Evolutionary conservation across 176 grass and related monocot genomes (phyloP), one percentile per base, ranked within the genome.

Genomic region (Musa beccarii): DNA sequence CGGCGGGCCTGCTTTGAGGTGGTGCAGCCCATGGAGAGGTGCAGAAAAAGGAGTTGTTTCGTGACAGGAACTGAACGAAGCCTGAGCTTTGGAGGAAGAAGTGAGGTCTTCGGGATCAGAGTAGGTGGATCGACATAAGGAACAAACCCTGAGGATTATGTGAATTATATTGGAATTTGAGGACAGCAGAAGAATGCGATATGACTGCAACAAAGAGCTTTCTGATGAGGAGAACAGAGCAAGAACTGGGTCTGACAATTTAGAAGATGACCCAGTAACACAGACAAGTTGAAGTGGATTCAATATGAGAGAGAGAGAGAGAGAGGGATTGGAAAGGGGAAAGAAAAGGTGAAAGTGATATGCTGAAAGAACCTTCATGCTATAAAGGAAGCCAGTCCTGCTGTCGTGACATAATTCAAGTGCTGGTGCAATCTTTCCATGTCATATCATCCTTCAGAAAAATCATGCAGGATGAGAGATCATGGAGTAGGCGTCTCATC

Each of bases 1-100:
- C 79, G 82, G 68, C 87, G 88, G 43, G 88, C 86, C 75, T 91
- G 88, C 78, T 90, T 89, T 0, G 95, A 99, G 70, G 76, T 91
- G 76, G 90, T 80, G 86, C 95, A 99, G 57, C 95, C 95, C 95
- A 99, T 99, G 81, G 55, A 69, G 63, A 25, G 2, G 24, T 52
- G 54, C 22, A 59, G 13, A 28, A 11, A 28, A 67, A 43, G 65
- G 23, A 67, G 8, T 16, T 21, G 34, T 8, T 43, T 43, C 6
- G 34, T 43, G 3, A 22, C 13, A 6, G 53, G 21, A 16, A 26
- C 24, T 8, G 43, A 65, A 7, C 10, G 3, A 65, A 13, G 59
- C 19, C 59, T 68, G 69, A 79, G 26, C 12, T 12, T 66, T 0
- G 19, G 20, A 24, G 50, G 16, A 54, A 65, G 4, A 55, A 17